Conservation (phyloP, 164 flowering plant genomes). For the Liriodendron chinense region DNA sequence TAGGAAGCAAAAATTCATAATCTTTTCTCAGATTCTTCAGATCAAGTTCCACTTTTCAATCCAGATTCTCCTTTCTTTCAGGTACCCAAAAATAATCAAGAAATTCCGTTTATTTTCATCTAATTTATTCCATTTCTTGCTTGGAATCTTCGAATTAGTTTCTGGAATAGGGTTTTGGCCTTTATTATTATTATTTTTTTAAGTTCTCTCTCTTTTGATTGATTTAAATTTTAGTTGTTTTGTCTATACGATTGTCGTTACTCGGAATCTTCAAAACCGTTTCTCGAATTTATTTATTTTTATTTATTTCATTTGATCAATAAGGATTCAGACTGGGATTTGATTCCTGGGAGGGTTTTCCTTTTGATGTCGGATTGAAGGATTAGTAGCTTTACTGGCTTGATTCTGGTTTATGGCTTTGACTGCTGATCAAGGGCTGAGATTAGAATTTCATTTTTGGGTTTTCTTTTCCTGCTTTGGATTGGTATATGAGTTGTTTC, state of each 20-base stretch:
- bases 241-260: too few species aligned
- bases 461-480: neutral
- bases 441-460: neutral
- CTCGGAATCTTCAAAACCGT: too few species aligned
- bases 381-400: neutral
- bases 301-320: too few species aligned
- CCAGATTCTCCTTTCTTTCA: neutral
- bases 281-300: too few species aligned
- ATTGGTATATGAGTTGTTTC: neutral
- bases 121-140: too few species aligned
- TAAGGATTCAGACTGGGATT: too few species aligned
- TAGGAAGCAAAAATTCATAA: neutral
- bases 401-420: neutral
- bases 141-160: too few species aligned
- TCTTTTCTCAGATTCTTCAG: conserved; percentile 1
- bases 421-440: neutral
- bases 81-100: neutral
- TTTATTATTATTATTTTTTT: neutral
- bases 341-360: neutral
- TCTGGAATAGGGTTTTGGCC: neutral
- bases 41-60: neutral
- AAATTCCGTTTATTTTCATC: neutral
- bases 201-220: too few species aligned
- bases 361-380: neutral
- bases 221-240: too few species aligned